A percentile compares a stretch with the other conserved stretches of the same genome.
Evolutionary conservation across 208 protist species (phyloP).

Genomic region (Crithidia expoeki): DNA sequence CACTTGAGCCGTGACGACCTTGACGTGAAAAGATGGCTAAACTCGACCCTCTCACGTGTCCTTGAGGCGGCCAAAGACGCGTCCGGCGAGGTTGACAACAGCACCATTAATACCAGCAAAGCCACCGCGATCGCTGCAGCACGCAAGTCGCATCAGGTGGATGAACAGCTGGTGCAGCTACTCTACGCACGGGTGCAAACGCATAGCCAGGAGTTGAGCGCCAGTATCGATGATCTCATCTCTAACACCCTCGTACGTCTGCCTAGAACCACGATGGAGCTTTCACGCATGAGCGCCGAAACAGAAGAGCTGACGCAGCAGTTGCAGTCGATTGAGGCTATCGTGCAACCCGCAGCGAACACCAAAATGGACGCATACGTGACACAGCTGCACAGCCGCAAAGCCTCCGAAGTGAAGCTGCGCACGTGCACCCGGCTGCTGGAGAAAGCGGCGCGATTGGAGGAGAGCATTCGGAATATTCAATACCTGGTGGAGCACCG

Average conservation of each 20-base stretch:
- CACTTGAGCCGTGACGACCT: constrained; percentile 37
- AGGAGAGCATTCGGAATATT: constrained; percentile 51
- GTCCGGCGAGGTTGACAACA: not conserved
- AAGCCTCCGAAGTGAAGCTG: constrained; percentile 54
- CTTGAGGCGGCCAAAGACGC: constrained; percentile 22
- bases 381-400: constrained; percentile 45
- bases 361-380: constrained; percentile 12
- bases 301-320: constrained; percentile 51
- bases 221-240: constrained; percentile 66
- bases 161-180: constrained; percentile 45
- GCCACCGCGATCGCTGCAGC: not conserved
- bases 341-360: constrained; percentile 37
- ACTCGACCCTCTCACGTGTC: constrained; percentile 39
- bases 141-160: constrained; percentile 22
- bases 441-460: constrained; percentile 47
- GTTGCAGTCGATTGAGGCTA: constrained; percentile 47
- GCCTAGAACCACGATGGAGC: constrained; percentile 70
- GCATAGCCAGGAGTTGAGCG: constrained; percentile 57
- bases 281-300: constrained; percentile 67
- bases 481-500: constrained; percentile 49
- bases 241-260: constrained; percentile 69
- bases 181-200: constrained; percentile 56
- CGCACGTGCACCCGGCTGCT: constrained; percentile 52
- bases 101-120: not conserved
- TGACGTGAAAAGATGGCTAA: constrained; percentile 67